phyloP scores from a whole-genome alignment of 2,329 filamentous ascomycete species.

The Leptographium radiaticola region DNA sequence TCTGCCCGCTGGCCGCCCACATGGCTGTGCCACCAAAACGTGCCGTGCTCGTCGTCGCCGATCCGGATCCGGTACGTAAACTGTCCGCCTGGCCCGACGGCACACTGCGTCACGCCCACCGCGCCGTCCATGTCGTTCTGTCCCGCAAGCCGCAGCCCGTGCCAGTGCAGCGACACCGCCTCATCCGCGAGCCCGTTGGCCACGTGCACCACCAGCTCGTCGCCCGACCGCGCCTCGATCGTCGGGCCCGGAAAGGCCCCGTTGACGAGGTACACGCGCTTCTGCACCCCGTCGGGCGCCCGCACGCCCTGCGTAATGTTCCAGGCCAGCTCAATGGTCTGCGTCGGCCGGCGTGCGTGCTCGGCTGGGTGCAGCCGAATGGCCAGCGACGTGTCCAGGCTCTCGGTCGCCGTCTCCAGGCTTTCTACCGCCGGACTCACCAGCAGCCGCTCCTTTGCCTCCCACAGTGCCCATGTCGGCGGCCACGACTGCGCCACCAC shows the following conservation, averaged over 20 bases:
- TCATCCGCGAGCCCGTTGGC: slow-evolving; percentile 25
- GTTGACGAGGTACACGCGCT: slow-evolving; percentile 1
- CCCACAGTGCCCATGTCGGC: background rate
- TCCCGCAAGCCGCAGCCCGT: slow-evolving; percentile 25
- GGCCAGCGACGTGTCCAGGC: background rate
- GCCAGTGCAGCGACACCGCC: slow-evolving; percentile 29
- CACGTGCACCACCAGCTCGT: slow-evolving; percentile 27
- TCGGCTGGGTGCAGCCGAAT: background rate
- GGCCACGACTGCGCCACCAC: background rate
- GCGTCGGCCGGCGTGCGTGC: background rate
- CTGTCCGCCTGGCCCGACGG: slow-evolving; percentile 45
- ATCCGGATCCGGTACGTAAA: slow-evolving; percentile 40
- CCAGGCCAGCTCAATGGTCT: background rate
- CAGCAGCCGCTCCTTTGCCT: background rate
- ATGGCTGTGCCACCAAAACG: slow-evolving; percentile 55
- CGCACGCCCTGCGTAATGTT: background rate
- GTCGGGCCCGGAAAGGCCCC: slow-evolving; percentile 31
- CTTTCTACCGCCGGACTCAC: background rate
- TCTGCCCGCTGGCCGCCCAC: slow-evolving; percentile 54
- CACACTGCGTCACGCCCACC: slow-evolving; percentile 49
- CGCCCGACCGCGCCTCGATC: slow-evolving; percentile 31
- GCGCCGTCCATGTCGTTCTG: slow-evolving; percentile 54
- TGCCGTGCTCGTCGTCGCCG: slow-evolving; percentile 12
- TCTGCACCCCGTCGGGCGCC: background rate
- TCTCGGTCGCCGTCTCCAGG: background rate